Conservation (phyloP, 345 rosid species). For the Camelina hispida region DNA sequence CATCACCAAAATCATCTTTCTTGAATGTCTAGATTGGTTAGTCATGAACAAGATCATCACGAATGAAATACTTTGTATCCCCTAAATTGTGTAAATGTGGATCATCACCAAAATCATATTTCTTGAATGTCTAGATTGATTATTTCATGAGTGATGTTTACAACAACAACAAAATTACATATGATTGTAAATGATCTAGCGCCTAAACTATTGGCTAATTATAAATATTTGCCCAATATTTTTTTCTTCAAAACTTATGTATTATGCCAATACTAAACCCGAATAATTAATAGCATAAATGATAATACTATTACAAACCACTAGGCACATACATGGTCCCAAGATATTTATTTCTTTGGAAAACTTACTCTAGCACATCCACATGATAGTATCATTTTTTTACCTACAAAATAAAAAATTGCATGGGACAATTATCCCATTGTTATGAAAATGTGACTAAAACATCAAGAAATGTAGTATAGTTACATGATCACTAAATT, state of each 20-base stretch:
- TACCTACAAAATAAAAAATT: conserved; percentile 8
- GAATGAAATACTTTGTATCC: not conserved
- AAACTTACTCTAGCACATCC: conserved; percentile 36
- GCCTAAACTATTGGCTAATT: not conserved
- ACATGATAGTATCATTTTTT: conserved; percentile 7
- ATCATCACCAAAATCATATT: not conserved
- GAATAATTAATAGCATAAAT: not conserved
- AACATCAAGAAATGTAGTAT: too few species aligned
- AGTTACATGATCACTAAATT: not conserved
- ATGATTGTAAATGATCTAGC: not conserved
- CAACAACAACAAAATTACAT: not conserved
- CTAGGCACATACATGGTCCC: not conserved
- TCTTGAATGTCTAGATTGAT: not conserved
- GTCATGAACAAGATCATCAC: not conserved
- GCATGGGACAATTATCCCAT: too few species aligned
- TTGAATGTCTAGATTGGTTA: not conserved
- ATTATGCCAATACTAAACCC: not conserved
- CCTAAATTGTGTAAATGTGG: not conserved
- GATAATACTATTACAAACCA: not conserved
- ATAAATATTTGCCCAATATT: conserved; percentile 1
- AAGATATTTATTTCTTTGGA: conserved; percentile 17
- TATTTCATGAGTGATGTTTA: not conserved
- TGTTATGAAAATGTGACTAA: too few species aligned
- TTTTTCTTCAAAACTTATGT: not conserved
- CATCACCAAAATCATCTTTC: not conserved